phyloP scores from a whole-genome alignment of 495 filamentous ascomycete genomes.

The Podospora pseudopauciseta region DNA sequence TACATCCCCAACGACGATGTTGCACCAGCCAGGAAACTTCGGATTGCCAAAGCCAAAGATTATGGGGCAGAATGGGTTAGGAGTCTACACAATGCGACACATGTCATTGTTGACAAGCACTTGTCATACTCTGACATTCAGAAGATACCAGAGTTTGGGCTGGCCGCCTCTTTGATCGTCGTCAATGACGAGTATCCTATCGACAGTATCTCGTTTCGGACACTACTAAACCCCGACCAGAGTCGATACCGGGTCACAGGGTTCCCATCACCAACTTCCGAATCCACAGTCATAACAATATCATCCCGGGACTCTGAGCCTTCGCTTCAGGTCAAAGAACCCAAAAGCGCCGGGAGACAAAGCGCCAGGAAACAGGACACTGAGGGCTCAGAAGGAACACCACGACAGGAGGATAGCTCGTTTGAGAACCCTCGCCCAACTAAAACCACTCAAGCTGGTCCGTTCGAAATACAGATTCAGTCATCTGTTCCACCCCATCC shows the following conservation, averaged over 20 bases:
- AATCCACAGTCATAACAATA: neutral
- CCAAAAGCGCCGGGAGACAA: constrained; percentile 8
- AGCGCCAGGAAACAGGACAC: constrained; percentile 5
- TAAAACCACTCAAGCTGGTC: neutral
- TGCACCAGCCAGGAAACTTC: constrained; percentile 58
- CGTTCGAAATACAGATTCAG: neutral
- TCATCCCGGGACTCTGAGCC: constrained; percentile 18
- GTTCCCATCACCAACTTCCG: constrained; percentile 8
- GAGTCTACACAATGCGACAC: constrained; percentile 48
- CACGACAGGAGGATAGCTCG: constrained; percentile 16
- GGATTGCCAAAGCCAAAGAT: constrained; percentile 71
- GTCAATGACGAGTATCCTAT: constrained; percentile 78
- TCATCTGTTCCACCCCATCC: neutral
- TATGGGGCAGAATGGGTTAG: constrained; percentile 61
- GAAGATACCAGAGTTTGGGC: constrained; percentile 50
- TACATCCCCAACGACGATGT: constrained; percentile 82
- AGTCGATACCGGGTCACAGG: constrained; percentile 57
- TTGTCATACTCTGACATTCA: constrained; percentile 65
- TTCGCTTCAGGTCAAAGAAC: constrained; percentile 34
- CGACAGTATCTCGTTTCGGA: constrained; percentile 66
- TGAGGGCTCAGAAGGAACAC: constrained; percentile 11
- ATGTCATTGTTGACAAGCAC: constrained; percentile 75
- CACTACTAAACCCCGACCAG: constrained; percentile 57
- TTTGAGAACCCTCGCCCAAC: neutral
- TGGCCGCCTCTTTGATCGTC: constrained; percentile 45